These are phyloP conservation scores for Aspergillus ochraceoroseus DNA, from an alignment of 2,329 filamentous ascomycete genomes.

Conservation along the genomic window DNA sequence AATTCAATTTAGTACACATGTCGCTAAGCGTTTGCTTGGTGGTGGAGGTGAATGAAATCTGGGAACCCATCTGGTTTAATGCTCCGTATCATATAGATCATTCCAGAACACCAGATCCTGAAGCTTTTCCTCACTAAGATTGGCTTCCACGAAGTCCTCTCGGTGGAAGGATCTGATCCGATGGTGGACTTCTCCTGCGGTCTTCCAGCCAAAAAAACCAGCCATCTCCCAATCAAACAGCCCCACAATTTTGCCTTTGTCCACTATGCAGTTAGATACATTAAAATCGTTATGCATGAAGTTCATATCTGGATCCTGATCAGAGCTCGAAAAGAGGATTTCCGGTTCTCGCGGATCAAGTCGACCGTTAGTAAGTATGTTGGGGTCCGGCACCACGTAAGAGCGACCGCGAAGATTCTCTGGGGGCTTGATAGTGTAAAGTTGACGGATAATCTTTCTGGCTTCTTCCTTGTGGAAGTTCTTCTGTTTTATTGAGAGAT, in stretches of 20 bases:
- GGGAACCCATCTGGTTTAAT: too few relatives aligned
- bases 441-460: constrained; percentile 29
- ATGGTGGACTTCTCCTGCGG: constrained; percentile 23
- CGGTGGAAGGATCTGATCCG: constrained; percentile 20
- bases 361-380: constrained; percentile 25
- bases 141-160: constrained; percentile 23
- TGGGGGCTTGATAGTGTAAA: constrained; percentile 27
- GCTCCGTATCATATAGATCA: constrained; percentile 19
- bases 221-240: constrained; percentile 45
- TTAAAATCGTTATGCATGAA: constrained; percentile 43
- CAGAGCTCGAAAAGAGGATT: constrained; percentile 30
- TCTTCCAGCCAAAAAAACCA: constrained; percentile 33
- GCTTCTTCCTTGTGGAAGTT: constrained; percentile 37
- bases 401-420: constrained; percentile 18
- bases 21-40: too few relatives aligned
- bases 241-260: constrained; percentile 39
- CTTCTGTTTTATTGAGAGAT: constrained; percentile 33
- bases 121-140: constrained; percentile 16
- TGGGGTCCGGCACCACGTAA: constrained; percentile 23
- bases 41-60: too few relatives aligned
- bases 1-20: too few relatives aligned
- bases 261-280: constrained; percentile 38
- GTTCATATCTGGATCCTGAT: constrained; percentile 26
- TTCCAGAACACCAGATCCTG: constrained; percentile 20
- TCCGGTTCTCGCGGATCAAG: constrained; percentile 35